These are phyloP conservation scores for Massarina eburnea DNA, from an alignment of 2,329 filamentous ascomycete genomes.

Conservation along the genomic window DNA sequence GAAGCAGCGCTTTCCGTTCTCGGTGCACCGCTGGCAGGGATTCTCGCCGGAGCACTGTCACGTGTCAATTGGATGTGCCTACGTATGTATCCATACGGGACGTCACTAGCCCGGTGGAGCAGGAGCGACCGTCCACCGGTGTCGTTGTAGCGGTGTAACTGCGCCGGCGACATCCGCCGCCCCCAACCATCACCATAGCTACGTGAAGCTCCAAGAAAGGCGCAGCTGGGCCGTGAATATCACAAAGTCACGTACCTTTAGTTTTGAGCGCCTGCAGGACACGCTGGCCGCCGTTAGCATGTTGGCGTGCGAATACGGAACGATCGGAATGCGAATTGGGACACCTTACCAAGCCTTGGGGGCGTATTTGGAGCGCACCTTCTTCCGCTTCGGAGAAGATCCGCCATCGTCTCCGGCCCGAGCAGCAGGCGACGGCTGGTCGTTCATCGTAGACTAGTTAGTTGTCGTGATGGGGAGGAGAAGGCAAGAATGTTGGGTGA, in stretches of 20 bases:
- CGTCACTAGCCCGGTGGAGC: neutral
- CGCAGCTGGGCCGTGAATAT: neutral
- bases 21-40: conserved; percentile 38
- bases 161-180: neutral
- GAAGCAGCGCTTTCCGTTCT: conserved; percentile 39
- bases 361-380: conserved; percentile 39
- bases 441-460: conserved; percentile 26
- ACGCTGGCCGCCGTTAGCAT: conserved; percentile 33
- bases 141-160: neutral
- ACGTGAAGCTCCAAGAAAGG: neutral
- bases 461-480: neutral
- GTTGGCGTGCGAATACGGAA: conserved; percentile 10
- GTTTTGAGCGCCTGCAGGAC: conserved; percentile 37
- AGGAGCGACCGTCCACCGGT: neutral
- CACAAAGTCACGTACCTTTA: conserved; percentile 28
- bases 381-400: conserved; percentile 38
- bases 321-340: conserved; percentile 24
- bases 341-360: conserved; percentile 35
- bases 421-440: conserved; percentile 16
- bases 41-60: conserved; percentile 38
- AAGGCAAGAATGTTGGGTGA: neutral
- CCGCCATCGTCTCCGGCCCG: conserved; percentile 22
- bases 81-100: no score
- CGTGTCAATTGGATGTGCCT: conserved; percentile 8
- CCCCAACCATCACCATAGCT: neutral